A percentile compares a stretch with the other conserved stretches of the same genome.
Conservation (phyloP, 805 yeast species). For the Candida sphagnicola region DNA sequence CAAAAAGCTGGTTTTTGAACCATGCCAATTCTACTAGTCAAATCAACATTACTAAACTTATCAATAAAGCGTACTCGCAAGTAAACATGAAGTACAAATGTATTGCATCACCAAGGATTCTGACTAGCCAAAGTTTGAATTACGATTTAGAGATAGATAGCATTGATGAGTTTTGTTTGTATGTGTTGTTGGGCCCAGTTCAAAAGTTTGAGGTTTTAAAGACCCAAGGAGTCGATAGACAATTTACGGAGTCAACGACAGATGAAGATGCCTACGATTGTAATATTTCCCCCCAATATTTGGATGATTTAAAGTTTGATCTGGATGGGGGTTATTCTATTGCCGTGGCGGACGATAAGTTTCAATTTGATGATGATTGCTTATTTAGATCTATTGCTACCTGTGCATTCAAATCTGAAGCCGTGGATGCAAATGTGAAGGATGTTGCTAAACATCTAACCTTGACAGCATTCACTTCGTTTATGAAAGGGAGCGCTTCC, state of each 20-base stretch:
- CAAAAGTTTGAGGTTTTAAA: constrained; percentile 16
- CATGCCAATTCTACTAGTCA: constrained; percentile 2
- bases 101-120: constrained; percentile 40
- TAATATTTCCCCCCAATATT: background rate
- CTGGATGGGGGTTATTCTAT: background rate
- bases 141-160: constrained; percentile 22
- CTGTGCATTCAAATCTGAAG: constrained; percentile 16
- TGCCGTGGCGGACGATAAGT: background rate
- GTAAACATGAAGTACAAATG: constrained; percentile 41
- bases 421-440: too few relatives aligned
- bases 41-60: constrained; percentile 13
- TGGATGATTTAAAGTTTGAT: background rate
- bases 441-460: constrained; percentile 26
- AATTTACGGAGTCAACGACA: constrained; percentile 18
- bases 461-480: constrained; percentile 52
- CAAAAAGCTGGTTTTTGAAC: constrained; percentile 18
- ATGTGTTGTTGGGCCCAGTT: constrained; percentile 25
- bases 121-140: constrained; percentile 14
- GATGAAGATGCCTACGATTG: constrained; percentile 14
- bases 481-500: constrained; percentile 37
- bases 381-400: constrained; percentile 24
- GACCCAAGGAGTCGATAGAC: constrained; percentile 18
- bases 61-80: constrained; percentile 50
- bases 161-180: constrained; percentile 14
- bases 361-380: constrained; percentile 11